phyloP scores from a whole-genome alignment of 2,329 filamentous ascomycete genomes.

The Exserohilum turcica region DNA sequence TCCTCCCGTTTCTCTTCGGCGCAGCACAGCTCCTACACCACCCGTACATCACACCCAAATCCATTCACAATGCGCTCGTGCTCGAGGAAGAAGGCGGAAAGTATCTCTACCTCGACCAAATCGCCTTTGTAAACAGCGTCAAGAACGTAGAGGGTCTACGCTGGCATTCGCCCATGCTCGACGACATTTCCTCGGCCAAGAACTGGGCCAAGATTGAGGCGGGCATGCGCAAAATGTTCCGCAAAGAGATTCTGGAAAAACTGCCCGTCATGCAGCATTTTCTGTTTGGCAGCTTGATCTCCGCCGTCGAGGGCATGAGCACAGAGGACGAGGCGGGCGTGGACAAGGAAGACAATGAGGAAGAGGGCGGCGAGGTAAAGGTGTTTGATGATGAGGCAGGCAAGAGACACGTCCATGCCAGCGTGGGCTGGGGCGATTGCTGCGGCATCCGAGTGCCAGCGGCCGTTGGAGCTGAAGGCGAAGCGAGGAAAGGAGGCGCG shows the following conservation, averaged over 20 bases:
- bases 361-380: constrained; percentile 59
- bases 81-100: constrained; percentile 84
- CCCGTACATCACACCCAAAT: constrained; percentile 55
- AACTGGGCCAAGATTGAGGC: constrained; percentile 91
- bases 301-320: constrained; percentile 82
- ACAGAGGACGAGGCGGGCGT: constrained; percentile 59
- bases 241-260: constrained; percentile 89
- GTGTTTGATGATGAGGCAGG: constrained; percentile 66
- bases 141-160: constrained; percentile 93
- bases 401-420: constrained; percentile 72
- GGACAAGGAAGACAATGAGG: constrained; percentile 47
- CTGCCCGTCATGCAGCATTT: constrained; percentile 99
- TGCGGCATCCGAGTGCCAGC: constrained; percentile 98
- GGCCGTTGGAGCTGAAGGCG: constrained; percentile 86
- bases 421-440: constrained; percentile 83
- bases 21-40: constrained; percentile 68
- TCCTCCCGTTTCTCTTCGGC: constrained; percentile 59
- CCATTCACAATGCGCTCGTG: constrained; percentile 84
- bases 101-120: constrained; percentile 90
- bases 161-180: constrained; percentile 98
- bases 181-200: constrained; percentile 91
- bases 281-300: constrained; percentile 83
- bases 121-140: constrained; percentile 91
- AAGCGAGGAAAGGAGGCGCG: constrained; percentile 76
- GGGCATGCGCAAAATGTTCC: constrained; percentile 97